phyloP scores from a whole-genome alignment of 495 filamentous ascomycete species.

The Lasiosphaeria ovina region DNA sequence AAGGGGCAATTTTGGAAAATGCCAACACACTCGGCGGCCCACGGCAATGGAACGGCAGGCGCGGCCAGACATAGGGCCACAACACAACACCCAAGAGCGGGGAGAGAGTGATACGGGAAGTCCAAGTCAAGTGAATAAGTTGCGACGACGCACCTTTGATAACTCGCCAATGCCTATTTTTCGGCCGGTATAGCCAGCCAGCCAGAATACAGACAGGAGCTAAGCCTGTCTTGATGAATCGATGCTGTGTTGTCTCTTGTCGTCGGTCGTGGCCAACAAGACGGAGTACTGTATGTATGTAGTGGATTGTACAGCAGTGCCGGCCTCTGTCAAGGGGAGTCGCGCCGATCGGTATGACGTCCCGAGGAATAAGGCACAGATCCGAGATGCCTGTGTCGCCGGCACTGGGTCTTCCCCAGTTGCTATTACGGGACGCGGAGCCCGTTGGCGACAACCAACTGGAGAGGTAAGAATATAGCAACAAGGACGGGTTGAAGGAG shows the following conservation, averaged over 20 bases:
- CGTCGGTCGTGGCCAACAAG: not conserved
- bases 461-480: not conserved
- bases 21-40: conserved; percentile 11
- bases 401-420: no score
- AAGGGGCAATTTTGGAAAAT: conserved; percentile 18
- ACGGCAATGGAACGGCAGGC: conserved; percentile 14
- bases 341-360: no score
- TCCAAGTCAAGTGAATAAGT: not conserved
- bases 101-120: not conserved
- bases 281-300: no score
- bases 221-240: not conserved
- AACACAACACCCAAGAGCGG: not conserved
- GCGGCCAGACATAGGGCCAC: conserved; percentile 3
- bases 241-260: not conserved
- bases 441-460: not conserved
- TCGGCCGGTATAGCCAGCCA: not conserved
- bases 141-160: not conserved
- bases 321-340: no score
- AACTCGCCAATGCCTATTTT: not conserved
- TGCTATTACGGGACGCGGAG: no score
- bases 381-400: no score
- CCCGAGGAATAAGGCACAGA: no score
- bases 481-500: not conserved
- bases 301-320: no score
- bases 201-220: not conserved